Conservation (phyloP, 495 filamentous ascomycete species). For the Durotheca rogersii region DNA sequence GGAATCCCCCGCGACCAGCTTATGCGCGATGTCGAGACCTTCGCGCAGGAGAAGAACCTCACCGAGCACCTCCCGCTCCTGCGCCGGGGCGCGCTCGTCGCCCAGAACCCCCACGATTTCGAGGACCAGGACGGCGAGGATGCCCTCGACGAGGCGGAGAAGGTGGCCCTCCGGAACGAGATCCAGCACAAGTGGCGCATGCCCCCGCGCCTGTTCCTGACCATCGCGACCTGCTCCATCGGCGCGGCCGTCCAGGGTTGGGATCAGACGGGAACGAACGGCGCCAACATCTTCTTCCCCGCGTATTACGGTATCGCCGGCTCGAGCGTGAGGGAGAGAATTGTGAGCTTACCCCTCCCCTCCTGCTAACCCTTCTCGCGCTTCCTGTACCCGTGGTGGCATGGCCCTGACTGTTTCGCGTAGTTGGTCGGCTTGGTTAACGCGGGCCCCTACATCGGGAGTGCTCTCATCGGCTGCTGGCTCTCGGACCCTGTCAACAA, state of each 20-base stretch:
- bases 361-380: too few species aligned
- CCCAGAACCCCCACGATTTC: conserved; percentile 57
- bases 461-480: conserved; percentile 61
- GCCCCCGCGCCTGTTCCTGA: conserved; percentile 59
- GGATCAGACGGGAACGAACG: conserved; percentile 75
- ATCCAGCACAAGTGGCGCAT: conserved; percentile 64
- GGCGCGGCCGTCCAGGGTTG: conserved; percentile 76
- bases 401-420: neutral
- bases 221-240: conserved; percentile 68
- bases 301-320: conserved; percentile 43
- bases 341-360: conserved; percentile 37
- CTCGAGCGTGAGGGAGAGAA: conserved; percentile 48
- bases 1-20: conserved; percentile 55
- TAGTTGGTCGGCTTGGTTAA: conserved; percentile 52
- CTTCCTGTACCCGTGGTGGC: too few species aligned
- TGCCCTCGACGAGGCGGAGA: conserved; percentile 57
- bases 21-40: conserved; percentile 56
- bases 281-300: conserved; percentile 70
- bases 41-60: conserved; percentile 54
- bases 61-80: conserved; percentile 51
- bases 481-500: conserved; percentile 70
- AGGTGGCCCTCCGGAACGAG: conserved; percentile 55
- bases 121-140: conserved; percentile 52
- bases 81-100: conserved; percentile 64
- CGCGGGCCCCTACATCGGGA: conserved; percentile 53